Percentiles rank a stretch among this genome's conserved stretches.
Conservation (phyloP, 1,284 basidiomycete species). For the Trichosporon ovoides region DNA sequence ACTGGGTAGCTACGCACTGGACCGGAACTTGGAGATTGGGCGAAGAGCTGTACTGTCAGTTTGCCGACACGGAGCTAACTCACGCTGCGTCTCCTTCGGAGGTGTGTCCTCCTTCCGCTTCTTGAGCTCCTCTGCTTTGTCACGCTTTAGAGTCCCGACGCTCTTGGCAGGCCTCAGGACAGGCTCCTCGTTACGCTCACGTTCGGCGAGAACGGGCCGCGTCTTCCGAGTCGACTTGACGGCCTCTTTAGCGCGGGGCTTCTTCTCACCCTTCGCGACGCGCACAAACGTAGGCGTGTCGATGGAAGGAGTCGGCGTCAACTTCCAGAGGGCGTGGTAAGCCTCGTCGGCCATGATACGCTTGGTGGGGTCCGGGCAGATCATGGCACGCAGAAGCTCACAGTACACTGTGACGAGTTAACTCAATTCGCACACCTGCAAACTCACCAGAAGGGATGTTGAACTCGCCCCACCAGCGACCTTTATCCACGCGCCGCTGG, state of each 20-base stretch:
- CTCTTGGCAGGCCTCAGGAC: not conserved
- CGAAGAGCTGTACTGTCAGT: not conserved
- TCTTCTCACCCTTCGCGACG: conserved; percentile 22
- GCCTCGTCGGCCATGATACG: conserved; percentile 40
- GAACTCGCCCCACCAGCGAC: conserved; percentile 75
- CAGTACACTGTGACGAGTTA: conserved; percentile 25
- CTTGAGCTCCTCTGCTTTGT: not conserved
- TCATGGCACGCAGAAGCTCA: conserved; percentile 41
- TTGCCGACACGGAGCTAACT: not conserved
- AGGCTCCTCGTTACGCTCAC: not conserved
- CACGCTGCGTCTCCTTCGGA: not conserved
- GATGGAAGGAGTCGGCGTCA: conserved; percentile 26
- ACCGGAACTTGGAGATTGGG: not conserved
- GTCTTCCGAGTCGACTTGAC: not conserved
- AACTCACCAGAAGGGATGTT: conserved; percentile 59
- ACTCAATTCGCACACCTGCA: not conserved
- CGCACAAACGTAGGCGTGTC: conserved; percentile 46
- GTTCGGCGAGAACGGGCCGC: not conserved
- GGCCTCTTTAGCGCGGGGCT: conserved; percentile 12
- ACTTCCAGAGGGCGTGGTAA: conserved; percentile 32
- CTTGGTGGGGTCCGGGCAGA: conserved; percentile 37
- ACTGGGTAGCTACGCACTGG: not conserved
- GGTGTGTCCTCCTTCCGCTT: not conserved
- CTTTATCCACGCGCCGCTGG: conserved; percentile 70
- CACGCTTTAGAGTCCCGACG: not conserved